Base-by-base conservation (phyloP, 257 asterid species). In the Linaria vulgaris region DNA sequence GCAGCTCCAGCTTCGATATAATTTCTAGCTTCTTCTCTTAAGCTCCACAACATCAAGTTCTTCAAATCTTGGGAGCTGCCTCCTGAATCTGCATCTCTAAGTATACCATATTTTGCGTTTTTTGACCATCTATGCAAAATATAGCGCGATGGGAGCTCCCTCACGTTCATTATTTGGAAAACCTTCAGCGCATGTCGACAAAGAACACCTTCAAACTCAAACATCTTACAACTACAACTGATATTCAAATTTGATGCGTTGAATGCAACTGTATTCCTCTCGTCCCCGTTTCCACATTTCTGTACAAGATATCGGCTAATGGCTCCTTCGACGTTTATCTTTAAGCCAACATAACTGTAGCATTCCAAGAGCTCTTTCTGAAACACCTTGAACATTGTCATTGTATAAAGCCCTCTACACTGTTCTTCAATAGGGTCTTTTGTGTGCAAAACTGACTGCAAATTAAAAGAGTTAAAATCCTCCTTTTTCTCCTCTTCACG, bases 401-500 rank as follows among this genome's bases (percentile, higher is more conserved):
- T 60, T 1, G 98, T 87, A 86, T 89, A 92, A 1, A 92, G 91
- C 78, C 89, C 72, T 68, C 96, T 72, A 70, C 94, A 87, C 49
- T 92, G 98, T 51, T 89, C 98, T 79, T 92, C 98, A 6, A 92
- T 89, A 9, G 98, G 97, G 66, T 92, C 98, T 74, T 89, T 87
- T 1, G 97, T 87, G 79, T 89, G 97, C 64, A 88, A 56, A 68
- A 79, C 90, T 30, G 88, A 75, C 46, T 80, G 97, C 72, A 83
- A 50, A 59, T 87, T 92, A 38, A 80, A 85, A 0, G 98, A 88
- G 76, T 88, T 81, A 52, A 80, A 78, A 79, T 91, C 98, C 69
- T 91, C 98, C 74, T 76, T 86, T 55, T 83, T 80, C 67, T 92
- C 97, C 75, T 89, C 98, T 48, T 89, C 97, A 0, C 86, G 94